Evolutionary conservation across 2,329 filamentous ascomycete species (phyloP), one percentile per base, ranked within the genome.

Genomic region (Neoscytalidium dimidiatum): DNA sequence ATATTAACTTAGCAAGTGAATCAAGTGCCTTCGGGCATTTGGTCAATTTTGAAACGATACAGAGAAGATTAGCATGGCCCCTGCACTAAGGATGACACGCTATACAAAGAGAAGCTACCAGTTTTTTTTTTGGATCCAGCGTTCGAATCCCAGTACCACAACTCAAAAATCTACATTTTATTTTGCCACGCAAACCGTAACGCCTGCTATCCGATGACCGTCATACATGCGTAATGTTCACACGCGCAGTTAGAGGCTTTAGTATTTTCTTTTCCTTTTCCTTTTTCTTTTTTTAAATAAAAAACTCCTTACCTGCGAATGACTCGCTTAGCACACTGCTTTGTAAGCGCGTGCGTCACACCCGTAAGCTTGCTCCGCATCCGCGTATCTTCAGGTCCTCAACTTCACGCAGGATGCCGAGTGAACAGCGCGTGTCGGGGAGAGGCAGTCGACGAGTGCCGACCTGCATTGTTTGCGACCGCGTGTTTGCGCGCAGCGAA

Each of bases 1-100:
- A 33, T n/a, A 7, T n/a, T 44, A 1, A 14, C 1, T 31, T 17
- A 1, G 14, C 9, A 17, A 11, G 2, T 1, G n/a, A 8, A 23
- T 4, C 2, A 6, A 3, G 14, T 21, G 56, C 56, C 41, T 60
- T 60, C 38, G 38, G 56, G 56, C 56, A 60, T 60, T 60, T 60
- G 56, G 56, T 60, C 41, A 60, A 60, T 46, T 84, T 87, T 86
- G 72, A 76, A 78, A 78, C 76, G 74, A 79, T 78, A 79, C 77
- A 79, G 77, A 79, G 78, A 80, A 79, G 78, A 80, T 81, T 81
- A 82, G 79, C 79, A 84, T 84, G 80, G 80, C 80, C 80, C 86
- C 85, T 88, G 85, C 86, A 88, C 91, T 94, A 94, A 94, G 91
- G 61, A 64, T 56, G 61, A 64, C 61, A 63, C 61, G 61, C 48